Percentiles rank a stretch among this genome's conserved stretches.
Conservation (phyloP, 164 flowering plant species). For the Umbilicus rupestris region DNA sequence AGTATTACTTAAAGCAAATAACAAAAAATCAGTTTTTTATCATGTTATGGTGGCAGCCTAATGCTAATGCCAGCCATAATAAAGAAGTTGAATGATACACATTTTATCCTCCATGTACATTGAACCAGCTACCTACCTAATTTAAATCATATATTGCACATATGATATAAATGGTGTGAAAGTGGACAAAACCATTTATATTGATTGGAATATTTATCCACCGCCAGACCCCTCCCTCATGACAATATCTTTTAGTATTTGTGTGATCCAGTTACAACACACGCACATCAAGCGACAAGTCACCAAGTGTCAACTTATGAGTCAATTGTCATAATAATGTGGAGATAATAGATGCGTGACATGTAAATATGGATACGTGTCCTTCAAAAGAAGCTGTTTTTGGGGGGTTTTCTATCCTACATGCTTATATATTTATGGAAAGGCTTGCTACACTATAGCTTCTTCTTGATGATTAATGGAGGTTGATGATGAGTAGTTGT, state of each 20-base stretch:
- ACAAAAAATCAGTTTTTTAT: too few species aligned
- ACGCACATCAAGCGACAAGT: background rate
- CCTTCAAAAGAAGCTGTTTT: too few species aligned
- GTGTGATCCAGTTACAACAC: background rate
- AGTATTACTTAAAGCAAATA: too few species aligned
- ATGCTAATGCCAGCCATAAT: too few species aligned
- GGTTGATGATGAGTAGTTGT: too few species aligned
- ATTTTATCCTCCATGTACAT: background rate
- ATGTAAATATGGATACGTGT: too few species aligned
- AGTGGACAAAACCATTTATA: background rate
- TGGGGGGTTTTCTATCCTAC: too few species aligned
- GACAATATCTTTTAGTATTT: background rate
- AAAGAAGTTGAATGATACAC: background rate
- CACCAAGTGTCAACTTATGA: slow-evolving; percentile 3
- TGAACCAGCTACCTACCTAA: slow-evolving; percentile 1
- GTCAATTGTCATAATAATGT: background rate
- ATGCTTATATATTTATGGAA: too few species aligned
- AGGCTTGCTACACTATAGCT: too few species aligned
- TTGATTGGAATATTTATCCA: background rate
- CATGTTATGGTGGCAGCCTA: background rate
- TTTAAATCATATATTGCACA: background rate
- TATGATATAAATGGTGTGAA: background rate
- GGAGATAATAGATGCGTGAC: too few species aligned
- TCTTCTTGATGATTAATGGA: too few species aligned
- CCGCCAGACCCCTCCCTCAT: background rate